A percentile compares a stretch with the other conserved stretches of the same genome.
phyloP scores from a whole-genome alignment of 2,329 filamentous ascomycete genomes.

The Colletotrichum costaricense region DNA sequence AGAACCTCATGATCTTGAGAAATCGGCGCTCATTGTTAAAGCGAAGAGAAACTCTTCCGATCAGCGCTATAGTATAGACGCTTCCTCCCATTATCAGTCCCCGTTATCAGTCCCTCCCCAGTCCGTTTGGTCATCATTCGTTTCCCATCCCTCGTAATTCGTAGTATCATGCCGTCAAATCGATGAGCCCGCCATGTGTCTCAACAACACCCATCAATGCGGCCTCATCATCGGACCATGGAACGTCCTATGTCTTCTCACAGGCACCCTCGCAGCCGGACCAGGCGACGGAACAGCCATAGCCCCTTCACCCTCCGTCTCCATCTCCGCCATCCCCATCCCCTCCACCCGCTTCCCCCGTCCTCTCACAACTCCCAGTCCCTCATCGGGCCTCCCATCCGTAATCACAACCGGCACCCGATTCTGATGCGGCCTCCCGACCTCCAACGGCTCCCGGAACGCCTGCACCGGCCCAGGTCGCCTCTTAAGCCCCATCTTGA shows the following conservation, averaged over 20 bases:
- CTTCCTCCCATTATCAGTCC: neutral
- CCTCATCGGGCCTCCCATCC: constrained; percentile 11
- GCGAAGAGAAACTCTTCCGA: neutral
- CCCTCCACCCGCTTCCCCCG: neutral
- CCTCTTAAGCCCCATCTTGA: constrained; percentile 24
- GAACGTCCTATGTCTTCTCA: constrained; percentile 3
- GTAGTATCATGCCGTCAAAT: neutral
- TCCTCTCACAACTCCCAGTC: neutral
- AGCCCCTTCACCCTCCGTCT: neutral
- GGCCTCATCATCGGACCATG: constrained; percentile 29
- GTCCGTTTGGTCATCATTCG: no score
- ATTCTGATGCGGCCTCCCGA: constrained; percentile 28
- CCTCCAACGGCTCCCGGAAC: constrained; percentile 25
- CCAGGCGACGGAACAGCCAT: neutral
- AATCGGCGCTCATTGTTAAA: neutral
- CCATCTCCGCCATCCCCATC: neutral
- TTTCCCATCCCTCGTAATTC: neutral
- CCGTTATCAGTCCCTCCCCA: no score
- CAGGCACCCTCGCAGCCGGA: neutral
- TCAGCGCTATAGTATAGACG: neutral
- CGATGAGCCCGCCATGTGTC: neutral
- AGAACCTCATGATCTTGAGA: neutral
- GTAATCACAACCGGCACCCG: constrained; percentile 12
- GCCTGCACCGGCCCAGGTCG: neutral
- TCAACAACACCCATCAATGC: neutral